phyloP scores from a whole-genome alignment of 345 rosid genomes.

The Passiflora organensis region DNA sequence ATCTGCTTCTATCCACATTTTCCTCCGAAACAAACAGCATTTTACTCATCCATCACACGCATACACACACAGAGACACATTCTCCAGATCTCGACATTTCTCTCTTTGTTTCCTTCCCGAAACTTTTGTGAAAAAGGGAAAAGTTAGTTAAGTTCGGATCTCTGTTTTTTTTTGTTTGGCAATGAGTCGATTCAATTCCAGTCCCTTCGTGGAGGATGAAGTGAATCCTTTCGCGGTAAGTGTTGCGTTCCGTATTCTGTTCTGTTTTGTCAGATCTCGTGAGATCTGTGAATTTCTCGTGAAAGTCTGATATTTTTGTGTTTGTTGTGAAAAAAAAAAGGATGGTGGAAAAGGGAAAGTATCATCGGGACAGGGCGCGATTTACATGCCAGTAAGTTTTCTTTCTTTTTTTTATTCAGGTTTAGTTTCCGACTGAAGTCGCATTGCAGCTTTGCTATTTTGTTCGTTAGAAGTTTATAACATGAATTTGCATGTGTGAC shows the following conservation, averaged over 20 bases:
- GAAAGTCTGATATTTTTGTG: not conserved
- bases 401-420: not conserved
- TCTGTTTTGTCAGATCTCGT: not conserved
- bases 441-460: no score
- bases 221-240: constrained; percentile 80
- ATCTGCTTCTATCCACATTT: not conserved
- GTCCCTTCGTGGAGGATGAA: not conserved
- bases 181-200: constrained; percentile 73
- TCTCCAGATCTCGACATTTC: not conserved
- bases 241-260: not conserved
- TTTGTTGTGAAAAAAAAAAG: constrained; percentile 16
- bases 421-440: no score
- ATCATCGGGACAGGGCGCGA: no score
- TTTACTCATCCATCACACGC: no score
- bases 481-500: no score
- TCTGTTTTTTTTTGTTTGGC: constrained; percentile 2
- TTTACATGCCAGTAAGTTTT: constrained; percentile 41
- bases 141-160: not conserved
- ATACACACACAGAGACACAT: no score
- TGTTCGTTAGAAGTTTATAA: no score
- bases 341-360: constrained; percentile 26
- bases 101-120: not conserved
- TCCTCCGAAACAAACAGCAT: no score
- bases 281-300: no score
- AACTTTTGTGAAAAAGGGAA: not conserved